A percentile compares a stretch with the other conserved stretches of the same genome.
Evolutionary conservation across 2,329 filamentous ascomycete genomes (phyloP).

Genomic region (Claviceps sp.): DNA sequence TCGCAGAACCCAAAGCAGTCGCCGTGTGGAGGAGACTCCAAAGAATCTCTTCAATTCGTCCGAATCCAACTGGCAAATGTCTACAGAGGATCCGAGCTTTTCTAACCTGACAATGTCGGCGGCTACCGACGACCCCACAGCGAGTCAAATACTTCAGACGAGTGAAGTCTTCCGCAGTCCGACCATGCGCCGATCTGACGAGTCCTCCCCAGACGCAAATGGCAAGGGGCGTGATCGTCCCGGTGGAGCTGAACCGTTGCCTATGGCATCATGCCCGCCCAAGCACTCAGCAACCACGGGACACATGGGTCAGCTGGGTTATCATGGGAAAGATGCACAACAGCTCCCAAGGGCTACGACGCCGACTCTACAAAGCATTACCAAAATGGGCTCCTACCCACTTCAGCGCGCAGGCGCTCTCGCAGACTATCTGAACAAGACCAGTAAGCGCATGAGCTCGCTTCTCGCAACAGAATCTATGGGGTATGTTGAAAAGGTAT

Average conservation of each 20-base stretch:
- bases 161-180: conserved; percentile 83
- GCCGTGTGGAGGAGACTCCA: conserved; percentile 25
- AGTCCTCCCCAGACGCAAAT: conserved; percentile 19
- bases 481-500: conserved; percentile 93
- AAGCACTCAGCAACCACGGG: conserved; percentile 27
- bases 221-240: conserved; percentile 9
- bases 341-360: conserved; percentile 16
- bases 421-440: conserved; percentile 65
- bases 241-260: conserved; percentile 3
- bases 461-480: conserved; percentile 82
- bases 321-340: conserved; percentile 11
- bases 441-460: conserved; percentile 68
- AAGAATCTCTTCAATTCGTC: conserved; percentile 48
- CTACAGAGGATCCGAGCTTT: conserved; percentile 57
- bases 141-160: conserved; percentile 76
- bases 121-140: conserved; percentile 62
- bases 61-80: conserved; percentile 63
- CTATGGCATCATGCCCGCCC: conserved; percentile 4
- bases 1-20: conserved; percentile 36
- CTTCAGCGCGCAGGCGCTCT: conserved; percentile 72
- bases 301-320: conserved; percentile 17
- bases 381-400: conserved; percentile 58
- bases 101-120: conserved; percentile 58
- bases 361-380: conserved; percentile 37
- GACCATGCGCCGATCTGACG: conserved; percentile 43